Evolutionary conservation across 192 early-diverging fungal species (phyloP).

Genomic region (Coemansia umbellata): DNA sequence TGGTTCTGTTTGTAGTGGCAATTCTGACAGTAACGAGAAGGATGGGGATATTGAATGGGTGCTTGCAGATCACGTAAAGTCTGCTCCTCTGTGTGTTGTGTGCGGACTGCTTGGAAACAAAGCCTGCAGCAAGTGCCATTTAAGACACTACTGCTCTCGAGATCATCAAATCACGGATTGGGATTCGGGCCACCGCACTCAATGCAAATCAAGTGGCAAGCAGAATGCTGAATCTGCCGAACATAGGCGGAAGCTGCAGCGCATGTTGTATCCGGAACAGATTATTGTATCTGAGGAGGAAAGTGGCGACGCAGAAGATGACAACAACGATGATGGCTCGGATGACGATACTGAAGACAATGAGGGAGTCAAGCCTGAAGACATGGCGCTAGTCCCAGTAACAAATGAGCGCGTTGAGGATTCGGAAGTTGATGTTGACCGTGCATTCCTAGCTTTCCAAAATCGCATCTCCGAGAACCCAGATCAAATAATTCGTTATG

Average conservation of each 20-base stretch:
- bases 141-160: conserved; percentile 73
- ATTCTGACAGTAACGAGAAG: conserved; percentile 27
- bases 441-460: conserved; percentile 88
- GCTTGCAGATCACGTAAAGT: conserved; percentile 4
- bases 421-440: conserved; percentile 80
- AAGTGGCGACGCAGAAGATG: conserved; percentile 51
- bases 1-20: not conserved
- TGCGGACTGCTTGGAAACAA: conserved; percentile 72
- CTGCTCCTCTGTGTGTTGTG: conserved; percentile 59
- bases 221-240: conserved; percentile 5
- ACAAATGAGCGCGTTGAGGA: conserved; percentile 56
- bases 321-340: conserved; percentile 28
- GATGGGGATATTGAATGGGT: conserved; percentile 29
- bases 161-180: conserved; percentile 85
- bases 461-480: conserved; percentile 69
- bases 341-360: conserved; percentile 13
- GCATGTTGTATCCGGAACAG: conserved; percentile 57
- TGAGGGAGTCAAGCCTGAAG: conserved; percentile 8
- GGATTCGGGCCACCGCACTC: conserved; percentile 69
- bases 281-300: conserved; percentile 66
- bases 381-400: conserved; percentile 24
- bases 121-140: conserved; percentile 73
- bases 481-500: conserved; percentile 82
- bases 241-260: conserved; percentile 10
- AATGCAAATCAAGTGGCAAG: conserved; percentile 43